Evolutionary conservation across 148 eudicot species (phyloP).

Genomic region (Nyssa sinensis): DNA sequence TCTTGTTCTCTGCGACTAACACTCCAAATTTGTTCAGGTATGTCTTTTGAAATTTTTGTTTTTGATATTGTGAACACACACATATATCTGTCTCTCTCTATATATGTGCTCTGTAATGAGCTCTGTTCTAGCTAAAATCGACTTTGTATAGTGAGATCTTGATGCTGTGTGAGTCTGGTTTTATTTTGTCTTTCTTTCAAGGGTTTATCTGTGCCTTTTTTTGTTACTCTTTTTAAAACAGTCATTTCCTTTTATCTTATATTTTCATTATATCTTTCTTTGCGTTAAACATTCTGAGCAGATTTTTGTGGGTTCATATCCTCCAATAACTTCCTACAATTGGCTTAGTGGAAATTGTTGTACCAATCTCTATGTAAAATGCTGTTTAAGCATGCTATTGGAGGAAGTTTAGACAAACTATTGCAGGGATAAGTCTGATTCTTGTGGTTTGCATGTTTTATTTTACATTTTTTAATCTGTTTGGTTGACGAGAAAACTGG

Average conservation of each 20-base stretch:
- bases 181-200: background rate
- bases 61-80: no score
- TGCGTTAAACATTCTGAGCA: no score
- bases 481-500: slow-evolving; percentile 3
- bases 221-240: background rate
- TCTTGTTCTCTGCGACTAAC: slow-evolving; percentile 1
- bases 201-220: background rate
- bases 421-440: no score
- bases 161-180: background rate
- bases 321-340: no score
- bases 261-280: no score
- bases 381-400: no score
- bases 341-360: no score
- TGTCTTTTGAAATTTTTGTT: background rate
- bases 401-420: no score
- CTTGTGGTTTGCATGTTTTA: background rate
- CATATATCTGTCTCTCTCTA: background rate
- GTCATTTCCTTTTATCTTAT: background rate
- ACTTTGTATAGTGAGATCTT: slow-evolving; percentile 16
- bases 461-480: background rate
- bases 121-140: background rate
- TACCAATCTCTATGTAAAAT: no score
- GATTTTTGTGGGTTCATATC: no score
- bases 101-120: background rate
- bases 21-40: slow-evolving; percentile 7